Base-by-base conservation (phyloP, 306 rosid genomes). In the Quercus mongolica region DNA sequence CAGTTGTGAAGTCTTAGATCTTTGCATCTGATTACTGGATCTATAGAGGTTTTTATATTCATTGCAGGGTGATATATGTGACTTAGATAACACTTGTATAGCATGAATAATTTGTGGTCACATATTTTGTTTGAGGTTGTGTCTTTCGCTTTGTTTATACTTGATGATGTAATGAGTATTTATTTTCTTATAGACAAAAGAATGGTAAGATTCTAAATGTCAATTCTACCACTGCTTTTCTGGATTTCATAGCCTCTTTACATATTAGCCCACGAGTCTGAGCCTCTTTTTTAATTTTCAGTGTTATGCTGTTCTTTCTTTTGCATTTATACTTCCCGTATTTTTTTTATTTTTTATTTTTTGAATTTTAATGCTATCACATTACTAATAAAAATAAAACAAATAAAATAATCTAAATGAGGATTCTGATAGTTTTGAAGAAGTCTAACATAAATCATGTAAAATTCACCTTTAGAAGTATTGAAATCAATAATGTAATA, bases 1-100 rank as follows among this genome's bases (percentile, higher is more conserved):
- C 78, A 79, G 59, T 69, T 21, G 44, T 15, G 46, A 28, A 78
- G 71, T 68, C 71, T 72, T 74, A 56, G 76, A 84, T 78, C 41
- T 62, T 62, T 67, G 68, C 62, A 69, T 76, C 55, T 68, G 85
- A 80, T 75, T 74, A 74, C 72, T 79, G 82, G 67, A 81, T 74
- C 72, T 79, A 58, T 71, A 25, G 64, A 57, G 75, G 59, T 71
- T 41, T 55, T 23, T 41, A 75, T 62, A 59, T 68, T 71, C 49
- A 64, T 77, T 73, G 63, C 81, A 81, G 76, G 75, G 76, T 76
- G 82, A 78, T 69, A 20, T 80, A 46, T 41, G 70, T 56, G 38
- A 18, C 74, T 57, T 44, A 46, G 46, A 41, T 41, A 41, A 41
- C 3, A 41, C 56, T 46, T 69, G 69, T 79, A 71, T 35, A 51